phyloP scores from a whole-genome alignment of 1,139 yeast species.

The Spencermartinsiella ligniputridi region DNA sequence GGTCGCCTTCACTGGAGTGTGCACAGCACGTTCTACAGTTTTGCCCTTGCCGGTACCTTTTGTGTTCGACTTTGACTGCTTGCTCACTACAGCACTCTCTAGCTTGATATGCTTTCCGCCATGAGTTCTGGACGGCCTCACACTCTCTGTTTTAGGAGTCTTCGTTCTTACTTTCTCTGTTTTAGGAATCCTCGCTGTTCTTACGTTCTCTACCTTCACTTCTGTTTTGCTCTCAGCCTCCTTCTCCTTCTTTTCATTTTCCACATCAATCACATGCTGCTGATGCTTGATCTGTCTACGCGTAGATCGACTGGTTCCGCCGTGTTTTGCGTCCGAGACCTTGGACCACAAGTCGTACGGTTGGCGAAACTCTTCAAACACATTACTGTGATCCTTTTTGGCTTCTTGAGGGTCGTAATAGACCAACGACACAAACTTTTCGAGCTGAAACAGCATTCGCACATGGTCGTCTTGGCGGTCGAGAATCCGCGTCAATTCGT shows the following conservation, averaged over 20 bases:
- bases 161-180: constrained; percentile 1
- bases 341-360: constrained; percentile 39
- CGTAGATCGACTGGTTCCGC: constrained; percentile 29
- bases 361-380: constrained; percentile 32
- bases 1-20: not conserved
- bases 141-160: not conserved
- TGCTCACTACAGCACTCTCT: not conserved
- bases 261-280: constrained; percentile 9
- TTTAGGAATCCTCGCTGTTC: not conserved
- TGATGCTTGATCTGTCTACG: constrained; percentile 27
- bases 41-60: not conserved
- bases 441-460: constrained; percentile 53
- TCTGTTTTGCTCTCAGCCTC: constrained; percentile 1
- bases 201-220: not conserved
- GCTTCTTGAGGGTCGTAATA: constrained; percentile 56
- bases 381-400: constrained; percentile 40
- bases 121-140: not conserved
- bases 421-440: constrained; percentile 54
- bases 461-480: constrained; percentile 45
- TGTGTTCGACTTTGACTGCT: not conserved
- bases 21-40: not conserved
- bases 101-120: not conserved
- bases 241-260: constrained; percentile 1
- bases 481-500: constrained; percentile 31
- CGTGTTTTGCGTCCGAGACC: constrained; percentile 20